Evolutionary conservation across 2,329 filamentous ascomycete species (phyloP), one percentile per base, ranked within the genome.

Genomic region (Trichoderma semiorbis): DNA sequence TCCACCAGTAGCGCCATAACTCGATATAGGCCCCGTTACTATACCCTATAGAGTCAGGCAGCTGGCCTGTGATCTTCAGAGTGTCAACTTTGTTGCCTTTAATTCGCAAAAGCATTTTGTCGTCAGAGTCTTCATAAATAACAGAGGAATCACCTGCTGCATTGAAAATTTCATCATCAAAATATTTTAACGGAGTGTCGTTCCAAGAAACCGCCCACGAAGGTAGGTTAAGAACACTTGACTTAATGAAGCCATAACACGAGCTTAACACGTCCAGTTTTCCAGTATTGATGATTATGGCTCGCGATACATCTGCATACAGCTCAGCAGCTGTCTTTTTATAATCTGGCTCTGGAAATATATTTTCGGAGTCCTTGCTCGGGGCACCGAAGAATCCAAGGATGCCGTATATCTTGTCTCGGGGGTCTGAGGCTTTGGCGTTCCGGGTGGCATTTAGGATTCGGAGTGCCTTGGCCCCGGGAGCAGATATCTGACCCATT

Each of bases 401-500:
- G 57, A 69, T 70, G 11, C 67, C 67, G 2, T 70, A 64, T 64
- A 70, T 70, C 26, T 70, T 70, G 67, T 70, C 67, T 5, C 67
- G 67, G 6, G 67, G 67, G 28, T 70, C 67, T 7, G 58, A 30
- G 16, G 58, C 67, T 47, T 63, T 28, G 14, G 67, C 18, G 16
- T 64, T 70, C 16, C 67, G 67, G 1, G 58, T 70, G 4, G 67
- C 67, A 21, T 70, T 70, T 2, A 70, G 28, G 12, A 64, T 53
- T 47, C 32, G 10, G 16, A 70, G 67, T 7, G 67, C 67, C 36
- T 70, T 70, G 16, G n/a, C 39, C 30, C 57, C 67, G 14, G 58
- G 57, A 16, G 55, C 1, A 1, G 63, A 55, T 36, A 36, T 2
- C n/a, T 55, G 11, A 3, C 47, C 21, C 47, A 66, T 66, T 36